Evolutionary conservation across 306 rosid species (phyloP), one percentile per base, ranked within the genome.

Genomic region (Corylus heterophylla): DNA sequence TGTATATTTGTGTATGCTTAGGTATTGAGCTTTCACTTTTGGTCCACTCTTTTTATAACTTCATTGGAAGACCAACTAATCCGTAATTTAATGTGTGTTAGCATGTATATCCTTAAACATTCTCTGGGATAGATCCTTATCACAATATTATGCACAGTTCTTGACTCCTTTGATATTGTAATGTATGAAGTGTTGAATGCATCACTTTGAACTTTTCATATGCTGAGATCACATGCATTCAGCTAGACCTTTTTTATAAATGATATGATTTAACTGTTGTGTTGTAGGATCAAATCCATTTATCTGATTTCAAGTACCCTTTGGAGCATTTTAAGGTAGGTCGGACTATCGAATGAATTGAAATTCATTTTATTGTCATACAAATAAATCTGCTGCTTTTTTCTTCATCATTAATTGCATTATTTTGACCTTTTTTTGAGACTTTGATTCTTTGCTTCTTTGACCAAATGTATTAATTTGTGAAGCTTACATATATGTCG

Each of bases 281-380:
- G 51, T 72, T 90, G 90, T 74, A 94, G 97, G 98, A 86, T 89
- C 98, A 95, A 91, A 86, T 95, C 74, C 91, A 88, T 88, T 80
- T 90, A 92, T 91, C 90, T 80, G 98, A 95, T 58, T 87, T 87
- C 85, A 92, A 91, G 86, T 62, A 90, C 80, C 94, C 98, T 29
- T 47, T 92, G 88, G 92, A 85, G 56, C 92, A 91, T 83, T 95
- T 89, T 77, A 92, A 92, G 96, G 98, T 91, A 83, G 73, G 85
- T 44, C 64, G 12, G 45, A 76, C 67, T 59, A 5, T 78, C 17
- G 12, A 51, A 12, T 49, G 48, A 79, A 78, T 68, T 70, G 67
- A 44, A 20, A 62, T 73, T 69, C 50, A 47, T 35, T 86, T 82
- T 78, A 55, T 69, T 75, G 76, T 71, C 74, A 66, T 69, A 69